Base-by-base conservation (phyloP, 257 asterid genomes). In the Leptodermis oblonga region DNA sequence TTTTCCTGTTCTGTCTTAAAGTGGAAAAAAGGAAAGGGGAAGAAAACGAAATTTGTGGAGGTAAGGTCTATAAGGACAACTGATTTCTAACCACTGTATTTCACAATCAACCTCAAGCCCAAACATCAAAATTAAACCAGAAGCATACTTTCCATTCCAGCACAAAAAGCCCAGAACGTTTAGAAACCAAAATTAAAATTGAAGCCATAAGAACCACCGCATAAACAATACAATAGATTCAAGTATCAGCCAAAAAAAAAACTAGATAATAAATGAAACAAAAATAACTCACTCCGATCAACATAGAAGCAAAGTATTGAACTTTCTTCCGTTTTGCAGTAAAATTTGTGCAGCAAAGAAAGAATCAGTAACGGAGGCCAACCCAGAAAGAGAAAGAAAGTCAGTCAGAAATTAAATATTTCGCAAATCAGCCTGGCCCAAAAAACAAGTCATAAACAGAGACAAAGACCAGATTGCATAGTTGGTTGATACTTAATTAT, bases 371-470 rank as follows among this genome's bases (percentile, higher is more conserved):
- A 51, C 58, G 8, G 18, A 22, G 26, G 22, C 58, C 28, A 51
- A 0, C 58, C 28, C 58, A 51, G 58, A 51, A 51, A 22, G 1
- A n/a, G 58, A 51, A 51, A 51, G 7, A 1, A 12, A 20, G 28
- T 51, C 58, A 51, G 17, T 43, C 10, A 48, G 53, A 2, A 14
- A 2, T 2, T 15, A 5, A 15, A 48, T 48, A 48, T 3, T 48
- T 43, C 53, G 18, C 41, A 60, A 33, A 60, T 60, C 37, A 60
- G 22, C 23, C 20, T 4, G 17, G 41, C 37, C 64, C 64, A 20
- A 30, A 31, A 58, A 58, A 58, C 64, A 58, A 58, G 34, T 58
- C 64, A 30, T 58, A 31, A 30, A 31, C 41, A 12, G 64, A 30
- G 64, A 30, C 23, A 34, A 18, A 58, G 62, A 56, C 26, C 15